phyloP scores from a whole-genome alignment of 805 yeast species.

The Yarrowia sp. region DNA sequence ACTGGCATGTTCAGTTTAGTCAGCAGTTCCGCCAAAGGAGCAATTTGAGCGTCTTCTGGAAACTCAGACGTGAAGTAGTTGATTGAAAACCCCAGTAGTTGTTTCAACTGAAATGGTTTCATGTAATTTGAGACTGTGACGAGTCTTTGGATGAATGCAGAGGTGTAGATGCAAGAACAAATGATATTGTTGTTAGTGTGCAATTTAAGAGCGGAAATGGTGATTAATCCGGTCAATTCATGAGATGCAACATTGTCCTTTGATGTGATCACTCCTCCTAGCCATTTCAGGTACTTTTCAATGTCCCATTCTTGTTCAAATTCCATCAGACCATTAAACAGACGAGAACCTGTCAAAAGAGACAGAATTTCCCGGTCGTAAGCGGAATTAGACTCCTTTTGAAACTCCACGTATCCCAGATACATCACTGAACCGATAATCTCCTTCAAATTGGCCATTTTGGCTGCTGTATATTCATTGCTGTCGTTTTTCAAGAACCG shows the following conservation, averaged over 20 bases:
- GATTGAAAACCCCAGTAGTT: neutral
- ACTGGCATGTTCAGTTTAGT: neutral
- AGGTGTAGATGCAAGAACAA: neutral
- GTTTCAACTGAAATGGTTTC: slow-evolving; percentile 2
- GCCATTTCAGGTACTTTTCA: neutral
- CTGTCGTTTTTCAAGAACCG: neutral
- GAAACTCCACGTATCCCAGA: neutral
- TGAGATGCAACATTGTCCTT: neutral
- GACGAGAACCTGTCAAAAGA: neutral
- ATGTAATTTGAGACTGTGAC: neutral
- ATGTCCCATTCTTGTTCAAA: neutral
- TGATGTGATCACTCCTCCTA: neutral
- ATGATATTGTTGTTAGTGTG: neutral
- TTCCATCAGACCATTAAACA: neutral
- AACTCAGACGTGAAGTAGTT: neutral
- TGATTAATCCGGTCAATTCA: neutral
- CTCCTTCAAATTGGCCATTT: neutral
- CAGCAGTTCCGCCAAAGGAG: neutral
- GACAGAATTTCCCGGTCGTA: neutral
- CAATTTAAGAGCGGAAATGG: neutral
- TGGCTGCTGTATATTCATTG: neutral
- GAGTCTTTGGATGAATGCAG: neutral
- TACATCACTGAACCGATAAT: neutral
- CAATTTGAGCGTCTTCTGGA: neutral
- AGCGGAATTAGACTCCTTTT: neutral